Base-by-base conservation (phyloP, 306 rosid species). In the Sicyos baderoa region DNA sequence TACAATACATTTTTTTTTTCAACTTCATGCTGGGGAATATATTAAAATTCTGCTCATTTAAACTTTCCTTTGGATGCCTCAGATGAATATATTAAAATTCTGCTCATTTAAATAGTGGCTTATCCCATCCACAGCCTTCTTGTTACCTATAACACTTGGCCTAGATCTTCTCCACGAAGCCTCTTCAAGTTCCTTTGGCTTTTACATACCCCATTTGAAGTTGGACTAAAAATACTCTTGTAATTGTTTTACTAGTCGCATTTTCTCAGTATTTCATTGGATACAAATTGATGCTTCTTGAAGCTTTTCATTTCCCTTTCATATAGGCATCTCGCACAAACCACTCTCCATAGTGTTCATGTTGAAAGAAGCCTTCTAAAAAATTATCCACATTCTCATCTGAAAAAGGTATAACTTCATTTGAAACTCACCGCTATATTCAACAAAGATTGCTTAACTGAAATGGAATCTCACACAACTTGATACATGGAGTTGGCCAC, bases 361-460 rank as follows among this genome's bases (percentile, higher is more conserved):
- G 25, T 40, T 18, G 69, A 44, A 17, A 10, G 4, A 37, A 9
- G n/a, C 7, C n/a, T 11, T 11, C 51, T 18, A 2, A n/a, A 63
- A 19, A 40, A 40, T 16, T 18, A 63, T 18, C 52, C 51, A 27
- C 48, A 35, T 32, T 27, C 64, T 16, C 25, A 3, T 55, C 61
- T 35, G 16, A 61, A 15, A 35, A 32, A 40, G 69, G 69, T 63
- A 11, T 16, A 60, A 59, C 48, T 35, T 35, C 68, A 37, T 64
- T 42, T 64, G 6, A 64, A 64, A 19, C 18, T 21, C 2, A 7
- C 53, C 53, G 6, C 70, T 21, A 2, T 18, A 35, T 64, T 32
- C 70, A 44, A 35, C 50, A 37, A 62, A 62, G 25, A 37, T 37
- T 48, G 4, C 4, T 32, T 37, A 9, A 40, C 68, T 40, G 49